Evolutionary conservation across 768 basidiomycete genomes (phyloP).

Genomic region (Pilatotrama ljubarskyi): DNA sequence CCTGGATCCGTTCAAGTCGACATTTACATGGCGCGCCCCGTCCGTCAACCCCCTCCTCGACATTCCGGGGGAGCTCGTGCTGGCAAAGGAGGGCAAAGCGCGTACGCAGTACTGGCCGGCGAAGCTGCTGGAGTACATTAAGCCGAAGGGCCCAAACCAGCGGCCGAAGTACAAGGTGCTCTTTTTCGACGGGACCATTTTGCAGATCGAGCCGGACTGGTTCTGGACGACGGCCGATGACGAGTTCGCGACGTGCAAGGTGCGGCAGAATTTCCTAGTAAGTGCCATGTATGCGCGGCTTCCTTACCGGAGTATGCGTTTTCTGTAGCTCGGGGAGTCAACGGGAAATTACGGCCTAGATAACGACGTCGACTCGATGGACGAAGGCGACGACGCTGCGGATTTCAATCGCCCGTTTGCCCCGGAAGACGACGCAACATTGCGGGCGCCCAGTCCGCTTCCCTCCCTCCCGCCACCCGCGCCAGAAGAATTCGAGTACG

Average conservation of each 20-base stretch:
- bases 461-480: constrained; percentile 42
- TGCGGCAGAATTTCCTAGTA: constrained; percentile 26
- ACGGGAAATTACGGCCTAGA: constrained; percentile 46
- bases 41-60: constrained; percentile 49
- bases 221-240: constrained; percentile 61
- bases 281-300: neutral
- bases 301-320: neutral
- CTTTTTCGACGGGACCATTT: constrained; percentile 56
- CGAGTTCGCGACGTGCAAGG: constrained; percentile 65
- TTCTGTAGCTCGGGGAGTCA: constrained; percentile 54
- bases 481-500: constrained; percentile 40
- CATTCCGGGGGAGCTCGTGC: constrained; percentile 68
- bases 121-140: constrained; percentile 51
- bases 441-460: constrained; percentile 42
- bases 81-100: constrained; percentile 46
- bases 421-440: constrained; percentile 25
- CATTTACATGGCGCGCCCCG: constrained; percentile 40
- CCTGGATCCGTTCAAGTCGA: neutral
- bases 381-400: constrained; percentile 14
- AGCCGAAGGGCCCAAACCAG: constrained; percentile 39
- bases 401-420: constrained; percentile 12
- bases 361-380: constrained; percentile 29
- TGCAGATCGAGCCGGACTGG: constrained; percentile 45
- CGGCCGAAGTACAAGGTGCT: constrained; percentile 52
- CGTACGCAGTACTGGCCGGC: constrained; percentile 65